Conservation (phyloP, 495 filamentous ascomycete species). For the Penicillium chermesinum region DNA sequence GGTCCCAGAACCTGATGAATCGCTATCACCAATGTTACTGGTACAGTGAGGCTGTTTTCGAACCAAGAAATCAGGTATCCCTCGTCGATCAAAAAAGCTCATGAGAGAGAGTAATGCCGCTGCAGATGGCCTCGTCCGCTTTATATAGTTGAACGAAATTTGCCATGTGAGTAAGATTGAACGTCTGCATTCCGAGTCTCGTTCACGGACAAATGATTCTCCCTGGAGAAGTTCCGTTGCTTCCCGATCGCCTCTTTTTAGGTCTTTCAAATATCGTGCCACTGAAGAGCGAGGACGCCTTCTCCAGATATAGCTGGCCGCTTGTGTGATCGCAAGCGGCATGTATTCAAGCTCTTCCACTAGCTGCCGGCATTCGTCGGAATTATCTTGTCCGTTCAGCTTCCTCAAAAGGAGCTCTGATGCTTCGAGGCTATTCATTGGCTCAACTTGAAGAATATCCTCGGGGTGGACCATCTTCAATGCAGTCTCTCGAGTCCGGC, state of each 20-base stretch:
- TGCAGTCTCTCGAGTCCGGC: constrained; percentile 21
- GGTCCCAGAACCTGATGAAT: background rate
- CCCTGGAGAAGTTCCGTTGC: constrained; percentile 12
- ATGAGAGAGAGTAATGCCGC: constrained; percentile 37
- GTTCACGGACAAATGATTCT: too few relatives aligned
- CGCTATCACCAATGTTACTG: too few relatives aligned
- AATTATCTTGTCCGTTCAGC: constrained; percentile 10
- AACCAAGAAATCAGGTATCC: constrained; percentile 26
- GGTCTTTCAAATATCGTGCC: constrained; percentile 11
- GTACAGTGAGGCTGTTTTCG: too few relatives aligned
- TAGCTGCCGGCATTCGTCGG: constrained; percentile 12
- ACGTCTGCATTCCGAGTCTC: constrained; percentile 12
- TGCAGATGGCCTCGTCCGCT: constrained; percentile 18
- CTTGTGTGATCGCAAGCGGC: constrained; percentile 32
- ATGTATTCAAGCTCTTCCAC: constrained; percentile 26
- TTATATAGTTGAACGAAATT: constrained; percentile 45
- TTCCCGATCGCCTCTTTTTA: constrained; percentile 15
- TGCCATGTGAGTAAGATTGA: constrained; percentile 39
- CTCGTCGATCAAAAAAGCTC: constrained; percentile 40
- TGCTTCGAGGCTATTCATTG: constrained; percentile 24
- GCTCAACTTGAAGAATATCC: constrained; percentile 21
- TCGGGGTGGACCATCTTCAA: constrained; percentile 15
- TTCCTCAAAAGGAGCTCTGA: constrained; percentile 36
- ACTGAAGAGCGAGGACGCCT: constrained; percentile 12
- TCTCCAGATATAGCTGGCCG: constrained; percentile 26